A percentile compares a stretch with the other conserved stretches of the same genome.
Conservation (phyloP, 1,139 yeast species). For the Taiozyma sp. region DNA sequence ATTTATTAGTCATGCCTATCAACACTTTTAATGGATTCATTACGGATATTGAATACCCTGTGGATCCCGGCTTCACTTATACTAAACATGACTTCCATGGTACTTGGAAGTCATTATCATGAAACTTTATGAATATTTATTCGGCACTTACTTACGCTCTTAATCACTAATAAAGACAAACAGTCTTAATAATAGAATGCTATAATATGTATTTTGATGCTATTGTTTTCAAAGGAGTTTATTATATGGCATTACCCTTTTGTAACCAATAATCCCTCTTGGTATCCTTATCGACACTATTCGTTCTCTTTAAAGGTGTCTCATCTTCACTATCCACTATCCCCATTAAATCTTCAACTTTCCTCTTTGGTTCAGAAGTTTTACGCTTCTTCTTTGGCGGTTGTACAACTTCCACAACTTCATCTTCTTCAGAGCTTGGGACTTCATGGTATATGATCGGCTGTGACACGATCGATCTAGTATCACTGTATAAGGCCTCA, state of each 20-base stretch:
- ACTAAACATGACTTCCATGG: slow-evolving; percentile 70
- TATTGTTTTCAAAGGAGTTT: not conserved
- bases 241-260: slow-evolving; percentile 30
- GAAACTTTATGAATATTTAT: not conserved
- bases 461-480: slow-evolving; percentile 6
- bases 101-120: slow-evolving; percentile 47
- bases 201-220: too few species aligned
- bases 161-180: not conserved
- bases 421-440: slow-evolving; percentile 12
- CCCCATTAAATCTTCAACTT: slow-evolving; percentile 32
- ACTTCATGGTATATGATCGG: slow-evolving; percentile 6
- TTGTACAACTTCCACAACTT: slow-evolving; percentile 5
- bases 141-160: not conserved
- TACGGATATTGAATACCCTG: slow-evolving; percentile 62
- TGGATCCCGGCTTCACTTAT: slow-evolving; percentile 50
- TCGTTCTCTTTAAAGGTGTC: slow-evolving; percentile 4
- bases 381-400: slow-evolving; percentile 4
- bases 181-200: not conserved
- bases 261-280: slow-evolving; percentile 42
- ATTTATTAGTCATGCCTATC: slow-evolving; percentile 63
- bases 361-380: slow-evolving; percentile 16
- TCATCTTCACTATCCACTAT: slow-evolving; percentile 21
- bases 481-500: slow-evolving; percentile 43
- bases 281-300: slow-evolving; percentile 29
- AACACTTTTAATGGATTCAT: slow-evolving; percentile 73